phyloP scores from a whole-genome alignment of 179 eudicot genomes.

The Drosera spatulata region DNA sequence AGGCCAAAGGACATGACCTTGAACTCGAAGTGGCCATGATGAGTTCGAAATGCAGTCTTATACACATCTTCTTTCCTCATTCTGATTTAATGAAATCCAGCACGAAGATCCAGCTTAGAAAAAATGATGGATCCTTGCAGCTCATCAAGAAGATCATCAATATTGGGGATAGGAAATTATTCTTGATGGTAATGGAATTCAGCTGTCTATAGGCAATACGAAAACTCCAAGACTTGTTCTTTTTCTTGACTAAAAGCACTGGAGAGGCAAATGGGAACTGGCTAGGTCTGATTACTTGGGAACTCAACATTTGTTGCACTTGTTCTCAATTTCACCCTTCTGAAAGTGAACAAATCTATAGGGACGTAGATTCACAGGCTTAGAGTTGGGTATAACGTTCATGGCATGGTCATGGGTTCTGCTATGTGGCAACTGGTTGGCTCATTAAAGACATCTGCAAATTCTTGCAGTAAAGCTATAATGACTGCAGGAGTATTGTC shows the following conservation, averaged over 20 bases:
- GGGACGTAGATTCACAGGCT: not conserved
- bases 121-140: not conserved
- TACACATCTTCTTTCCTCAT: not conserved
- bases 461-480: too few species aligned
- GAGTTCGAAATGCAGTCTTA: not conserved
- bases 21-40: conserved; percentile 4
- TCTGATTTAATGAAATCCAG: conserved; percentile 2
- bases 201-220: not conserved
- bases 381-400: not conserved
- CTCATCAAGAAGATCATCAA: conserved; percentile 10
- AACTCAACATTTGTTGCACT: not conserved
- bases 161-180: conserved; percentile 3
- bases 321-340: not conserved
- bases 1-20: not conserved
- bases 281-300: not conserved
- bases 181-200: not conserved
- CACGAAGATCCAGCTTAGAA: not conserved
- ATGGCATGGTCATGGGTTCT: not conserved
- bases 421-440: not conserved
- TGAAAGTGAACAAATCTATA: not conserved
- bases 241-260: not conserved
- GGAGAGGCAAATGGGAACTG: not conserved
- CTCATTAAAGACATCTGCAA: not conserved
- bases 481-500: not conserved
- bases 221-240: not conserved